Evolutionary conservation across 208 protist species (phyloP), one percentile per base, ranked within the genome.

Genomic region (Leishmania major): DNA sequence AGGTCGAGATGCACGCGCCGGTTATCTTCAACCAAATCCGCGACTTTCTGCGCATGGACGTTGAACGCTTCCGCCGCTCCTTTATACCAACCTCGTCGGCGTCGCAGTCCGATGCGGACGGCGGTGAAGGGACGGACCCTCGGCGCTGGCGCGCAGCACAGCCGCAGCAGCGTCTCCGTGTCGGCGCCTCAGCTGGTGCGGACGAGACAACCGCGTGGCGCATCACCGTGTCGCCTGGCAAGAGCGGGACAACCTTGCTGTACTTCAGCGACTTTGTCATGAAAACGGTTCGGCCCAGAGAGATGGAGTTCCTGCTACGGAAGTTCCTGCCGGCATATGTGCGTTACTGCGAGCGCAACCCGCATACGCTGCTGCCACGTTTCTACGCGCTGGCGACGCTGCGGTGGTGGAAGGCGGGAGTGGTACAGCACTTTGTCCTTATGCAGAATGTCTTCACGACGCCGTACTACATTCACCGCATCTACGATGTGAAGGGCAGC

Each of bases 391-490:
- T 97, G 10, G 77, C 96, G 43, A 92, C 93, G 51, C 86, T 98
- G 28, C 82, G 93, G 75, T 94, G 89, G 79, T 84, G 89, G 70
- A 90, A 90, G 69, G 67, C 80, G 13, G 86, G 88, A 5, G 82
- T 84, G 59, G 88, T 82, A 66, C 87, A 91, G 76, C 89, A 88
- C 67, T 98, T 97, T 82, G 90, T 98, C n/a, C 83, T 98, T 15
- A 99, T 98, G 95, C 93, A 96, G 71, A 99, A 98, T 90, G 92
- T 99, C 17, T 98, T 98, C 75, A 82, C 85, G 35, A 97, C 96
- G 15, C 81, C 82, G 11, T 90, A 95, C 82, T 97, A 96, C 88
- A 98, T 99, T 66, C 88, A 98, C 81, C 89, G 92, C 47, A 94
- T 95, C 72, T 98, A 97, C 81, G 96, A 98, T 87, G 85, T 98